phyloP scores from a whole-genome alignment of 257 asterid genomes.

The Solanum ahanhuiri region DNA sequence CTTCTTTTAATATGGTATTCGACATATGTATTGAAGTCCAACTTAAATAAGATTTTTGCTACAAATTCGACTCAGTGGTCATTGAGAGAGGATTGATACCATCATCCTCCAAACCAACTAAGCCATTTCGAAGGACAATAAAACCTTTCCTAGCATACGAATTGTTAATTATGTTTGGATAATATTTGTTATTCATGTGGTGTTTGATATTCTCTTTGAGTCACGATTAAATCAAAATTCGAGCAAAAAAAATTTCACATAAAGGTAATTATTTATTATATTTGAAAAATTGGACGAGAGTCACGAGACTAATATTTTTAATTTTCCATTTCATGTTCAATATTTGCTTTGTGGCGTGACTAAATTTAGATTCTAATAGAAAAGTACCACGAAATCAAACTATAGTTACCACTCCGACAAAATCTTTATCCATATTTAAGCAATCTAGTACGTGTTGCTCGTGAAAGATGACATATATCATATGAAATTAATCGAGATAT shows the following conservation, averaged over 20 bases:
- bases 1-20: background rate
- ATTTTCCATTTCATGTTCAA: background rate
- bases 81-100: too few relatives aligned
- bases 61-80: too few relatives aligned
- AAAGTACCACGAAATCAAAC: background rate
- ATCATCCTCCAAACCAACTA: too few relatives aligned
- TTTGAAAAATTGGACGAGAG: background rate
- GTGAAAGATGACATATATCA: background rate
- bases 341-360: background rate
- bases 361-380: too few relatives aligned
- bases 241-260: background rate
- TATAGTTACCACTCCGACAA: background rate
- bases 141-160: too few relatives aligned
- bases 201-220: background rate
- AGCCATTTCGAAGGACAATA: too few relatives aligned
- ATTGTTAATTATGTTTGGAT: too few relatives aligned
- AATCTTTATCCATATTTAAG: too few relatives aligned
- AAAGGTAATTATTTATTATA: background rate
- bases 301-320: background rate
- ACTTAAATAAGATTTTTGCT: background rate
- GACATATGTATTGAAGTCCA: rapidly evolving
- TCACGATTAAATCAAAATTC: background rate
- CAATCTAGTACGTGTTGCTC: too few relatives aligned
- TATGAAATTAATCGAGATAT: background rate
- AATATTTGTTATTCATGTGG: too few relatives aligned